phyloP scores from a whole-genome alignment of 345 rosid species.

The Salix brachista region DNA sequence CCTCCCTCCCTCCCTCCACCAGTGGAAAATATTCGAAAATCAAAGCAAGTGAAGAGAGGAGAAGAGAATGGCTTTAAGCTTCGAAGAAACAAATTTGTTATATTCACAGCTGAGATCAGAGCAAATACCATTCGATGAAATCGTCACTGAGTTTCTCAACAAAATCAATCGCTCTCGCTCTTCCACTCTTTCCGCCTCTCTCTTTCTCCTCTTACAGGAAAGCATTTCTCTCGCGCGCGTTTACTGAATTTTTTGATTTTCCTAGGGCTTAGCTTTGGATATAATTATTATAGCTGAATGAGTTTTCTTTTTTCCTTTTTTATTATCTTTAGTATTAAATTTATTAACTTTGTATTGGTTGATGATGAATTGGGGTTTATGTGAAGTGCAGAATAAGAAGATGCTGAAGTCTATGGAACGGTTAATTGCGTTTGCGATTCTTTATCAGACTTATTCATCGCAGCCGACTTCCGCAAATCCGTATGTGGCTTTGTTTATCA shows the following conservation, averaged over 20 bases:
- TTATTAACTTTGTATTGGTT: not conserved
- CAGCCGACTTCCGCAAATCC: slow-evolving; percentile 54
- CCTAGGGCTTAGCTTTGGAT: not conserved
- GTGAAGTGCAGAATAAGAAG: slow-evolving; percentile 47
- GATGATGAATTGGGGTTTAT: not conserved
- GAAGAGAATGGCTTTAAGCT: slow-evolving; percentile 32
- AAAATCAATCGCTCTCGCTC: slow-evolving; percentile 38
- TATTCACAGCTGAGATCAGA: slow-evolving; percentile 49
- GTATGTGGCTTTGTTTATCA: slow-evolving; percentile 48
- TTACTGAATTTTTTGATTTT: not conserved
- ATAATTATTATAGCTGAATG: not conserved
- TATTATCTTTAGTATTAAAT: not conserved
- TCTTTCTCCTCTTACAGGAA: slow-evolving; percentile 56
- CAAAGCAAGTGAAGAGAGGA: not conserved
- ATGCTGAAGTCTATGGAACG: slow-evolving; percentile 58
- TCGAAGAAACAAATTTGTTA: slow-evolving; percentile 48
- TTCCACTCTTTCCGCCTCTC: slow-evolving; percentile 55
- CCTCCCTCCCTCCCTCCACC: not conserved
- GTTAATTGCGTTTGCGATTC: slow-evolving; percentile 62
- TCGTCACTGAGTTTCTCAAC: slow-evolving; percentile 54
- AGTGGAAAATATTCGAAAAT: not conserved
- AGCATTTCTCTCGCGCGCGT: not conserved
- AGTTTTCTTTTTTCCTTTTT: not conserved
- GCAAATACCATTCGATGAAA: slow-evolving; percentile 47
- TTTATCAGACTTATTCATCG: slow-evolving; percentile 58